Evolutionary conservation across 2,329 filamentous ascomycete genomes (phyloP), one percentile per base, ranked within the genome.

Genomic region (Fusarium sp.): DNA sequence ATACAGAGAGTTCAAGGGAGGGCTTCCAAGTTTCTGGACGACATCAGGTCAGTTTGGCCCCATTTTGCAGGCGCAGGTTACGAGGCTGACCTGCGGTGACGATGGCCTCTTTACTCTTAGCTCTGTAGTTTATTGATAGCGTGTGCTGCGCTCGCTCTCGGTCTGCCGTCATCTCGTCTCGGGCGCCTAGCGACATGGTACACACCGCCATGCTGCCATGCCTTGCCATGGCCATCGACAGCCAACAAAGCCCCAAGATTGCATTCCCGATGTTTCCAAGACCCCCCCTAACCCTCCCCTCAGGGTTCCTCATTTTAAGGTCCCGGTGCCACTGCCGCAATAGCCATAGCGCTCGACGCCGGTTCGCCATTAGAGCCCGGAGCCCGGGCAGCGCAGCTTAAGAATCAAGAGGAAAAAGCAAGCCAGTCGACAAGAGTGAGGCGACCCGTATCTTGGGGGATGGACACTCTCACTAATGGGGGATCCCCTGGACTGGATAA

Each of bases 381-480:
- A 17, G 43, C 43, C 22, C 15, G 45, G 22, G 25, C 40, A 45
- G 20, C 38, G 20, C 43, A 45, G 59, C 37, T 32, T 10, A 32
- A 50, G 59, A 62, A 30, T 25, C 30, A n/a, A n/a, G 17, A 35
- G 9, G 20, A 61, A 66, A 58, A 30, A 60, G 47, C 52, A 62
- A 32, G 54, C 67, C 52, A 60, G 65, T 57, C 45, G 33, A 54
- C 47, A 68, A 35, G 47, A 78, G 73, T 76, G 73, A 78, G 75
- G 75, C 76, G 68, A 66, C 60, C 20, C 63, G 40, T 40, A 35
- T 56, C 50, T 32, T 32, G 17, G 17, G 11, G 45, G 33, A 35
- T 40, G 37, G 37, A 38, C 37, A 5, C 27, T 30, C 27, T 54
- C 25, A 54, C 10, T 30, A 54, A 54, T 54, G 50, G 43, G 43